Evolutionary conservation across 495 filamentous ascomycete species (phyloP), one percentile per base, ranked within the genome.

Genomic region (Penicillium ochrochloron): DNA sequence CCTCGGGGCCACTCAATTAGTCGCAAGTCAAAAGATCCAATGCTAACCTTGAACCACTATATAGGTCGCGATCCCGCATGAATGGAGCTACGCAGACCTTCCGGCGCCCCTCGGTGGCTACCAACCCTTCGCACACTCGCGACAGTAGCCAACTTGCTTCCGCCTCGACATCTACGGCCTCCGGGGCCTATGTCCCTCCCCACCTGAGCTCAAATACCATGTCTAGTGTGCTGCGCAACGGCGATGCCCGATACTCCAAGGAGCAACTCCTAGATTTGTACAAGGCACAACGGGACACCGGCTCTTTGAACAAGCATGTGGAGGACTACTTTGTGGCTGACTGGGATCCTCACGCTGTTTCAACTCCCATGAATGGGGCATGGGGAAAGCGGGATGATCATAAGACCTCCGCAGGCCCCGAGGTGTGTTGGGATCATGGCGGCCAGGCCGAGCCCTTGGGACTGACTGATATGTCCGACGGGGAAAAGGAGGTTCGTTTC

Each of bases 31-130:
- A 60, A 60, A 60, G 60, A 42, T 60, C 53, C 52, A 44, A 64
- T 62, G 54, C 70, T 75, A 72, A 75, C 71, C 62, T 72, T 71
- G 25, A 25, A 41, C 57, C 10, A 53, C n/a, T 53, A 15, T 46
- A 34, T 57, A 90, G 88, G 87, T 77, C 86, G 72, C 88, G 87
- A 72, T 75, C 81, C 69, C 86, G 87, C 75, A 83, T 89, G 58
- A 95, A 95, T 73, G 92, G 92, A 75, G 85, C 86, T 62, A 94
- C 92, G 46, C 86, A 93, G 61, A 96, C 93, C 62, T 93, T 96
- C 76, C 92, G 93, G 61, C 89, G 93, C 64, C 82, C 91, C 27
- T 95, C 93, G 64, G 84, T 88, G 64, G 87, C 89, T 63, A 88
- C 86, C 35, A 87, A 85, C 70, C 77, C 79, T 71, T 83, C 83